Conservation (phyloP, 2,329 filamentous ascomycete genomes). For the Laburnicola sp. region DNA sequence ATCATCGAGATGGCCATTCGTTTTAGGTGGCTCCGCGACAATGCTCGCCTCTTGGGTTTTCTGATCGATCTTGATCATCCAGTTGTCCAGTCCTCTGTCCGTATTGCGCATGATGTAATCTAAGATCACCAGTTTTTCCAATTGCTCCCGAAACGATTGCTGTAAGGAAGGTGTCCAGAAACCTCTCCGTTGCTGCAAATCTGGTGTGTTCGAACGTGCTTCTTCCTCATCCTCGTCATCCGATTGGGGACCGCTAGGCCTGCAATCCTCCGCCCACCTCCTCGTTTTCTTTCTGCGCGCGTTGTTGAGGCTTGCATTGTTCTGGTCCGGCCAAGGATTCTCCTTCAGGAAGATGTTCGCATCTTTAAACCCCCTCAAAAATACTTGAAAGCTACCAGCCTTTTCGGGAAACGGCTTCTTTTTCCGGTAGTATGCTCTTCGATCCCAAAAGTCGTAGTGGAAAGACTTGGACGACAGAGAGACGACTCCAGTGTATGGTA, state of each 20-base stretch:
- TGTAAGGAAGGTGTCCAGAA: constrained; percentile 88
- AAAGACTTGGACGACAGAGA: constrained; percentile 95
- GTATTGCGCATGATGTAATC: constrained; percentile 99
- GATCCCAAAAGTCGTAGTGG: constrained; percentile 97
- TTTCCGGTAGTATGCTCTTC: constrained; percentile 82
- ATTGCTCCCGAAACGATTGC: constrained; percentile 88
- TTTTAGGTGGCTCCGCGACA: constrained; percentile 78
- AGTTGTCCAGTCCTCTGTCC: constrained; percentile 93
- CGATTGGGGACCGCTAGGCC: constrained; percentile 64
- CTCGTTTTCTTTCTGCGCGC: constrained; percentile 66
- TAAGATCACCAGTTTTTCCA: constrained; percentile 94
- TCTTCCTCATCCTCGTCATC: constrained; percentile 63
- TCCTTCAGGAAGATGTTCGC: constrained; percentile 94
- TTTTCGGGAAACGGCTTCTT: constrained; percentile 86
- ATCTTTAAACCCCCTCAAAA: constrained; percentile 95
- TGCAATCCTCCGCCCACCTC: constrained; percentile 78
- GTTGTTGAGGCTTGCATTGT: constrained; percentile 67
- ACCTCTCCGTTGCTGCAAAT: constrained; percentile 57
- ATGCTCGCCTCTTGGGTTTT: constrained; percentile 81
- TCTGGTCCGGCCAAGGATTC: constrained; percentile 95
- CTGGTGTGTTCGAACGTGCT: constrained; percentile 40
- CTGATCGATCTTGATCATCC: constrained; percentile 98
- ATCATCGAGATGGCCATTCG: constrained; percentile 51
- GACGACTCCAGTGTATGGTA: constrained; percentile 95
- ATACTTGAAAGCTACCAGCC: constrained; percentile 94